A percentile compares a stretch with the other conserved stretches of the same genome.
Evolutionary conservation across 768 basidiomycete genomes (phyloP).

Genomic region (Hericium rajendrae): DNA sequence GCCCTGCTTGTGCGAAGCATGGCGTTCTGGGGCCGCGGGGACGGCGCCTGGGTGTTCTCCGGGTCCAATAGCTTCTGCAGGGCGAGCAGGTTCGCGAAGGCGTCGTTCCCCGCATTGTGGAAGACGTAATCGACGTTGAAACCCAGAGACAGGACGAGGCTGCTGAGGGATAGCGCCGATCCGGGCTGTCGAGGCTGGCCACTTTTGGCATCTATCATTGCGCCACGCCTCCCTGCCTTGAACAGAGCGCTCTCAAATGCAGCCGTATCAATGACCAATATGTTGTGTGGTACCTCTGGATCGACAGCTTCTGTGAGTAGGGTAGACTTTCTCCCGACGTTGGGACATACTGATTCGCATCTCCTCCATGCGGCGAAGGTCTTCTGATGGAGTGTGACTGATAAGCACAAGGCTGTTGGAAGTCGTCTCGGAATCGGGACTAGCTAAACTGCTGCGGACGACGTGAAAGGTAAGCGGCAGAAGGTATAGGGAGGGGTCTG

Average conservation of each 20-base stretch:
- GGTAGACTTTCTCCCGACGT: not conserved
- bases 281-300: conserved; percentile 64
- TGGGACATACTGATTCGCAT: conserved; percentile 65
- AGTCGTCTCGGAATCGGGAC: conserved; percentile 66
- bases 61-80: conserved; percentile 65
- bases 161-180: conserved; percentile 52
- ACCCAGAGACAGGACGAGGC: conserved; percentile 51
- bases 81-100: conserved; percentile 56
- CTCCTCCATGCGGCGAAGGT: conserved; percentile 58
- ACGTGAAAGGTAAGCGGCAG: not conserved
- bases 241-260: conserved; percentile 57
- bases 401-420: conserved; percentile 67
- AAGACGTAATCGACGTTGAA: conserved; percentile 32
- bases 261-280: conserved; percentile 58
- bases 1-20: not conserved
- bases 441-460: conserved; percentile 52
- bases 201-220: conserved; percentile 53
- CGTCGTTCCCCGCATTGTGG: conserved; percentile 77
- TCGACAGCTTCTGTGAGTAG: not conserved
- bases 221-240: conserved; percentile 41
- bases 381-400: conserved; percentile 46
- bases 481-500: not conserved
- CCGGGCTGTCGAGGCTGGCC: conserved; percentile 41
- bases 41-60: conserved; percentile 24
- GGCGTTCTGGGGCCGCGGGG: conserved; percentile 4